Evolutionary conservation across 31 red algal species (phyloP).

Genomic region (Asparagopsis taxiformis): DNA sequence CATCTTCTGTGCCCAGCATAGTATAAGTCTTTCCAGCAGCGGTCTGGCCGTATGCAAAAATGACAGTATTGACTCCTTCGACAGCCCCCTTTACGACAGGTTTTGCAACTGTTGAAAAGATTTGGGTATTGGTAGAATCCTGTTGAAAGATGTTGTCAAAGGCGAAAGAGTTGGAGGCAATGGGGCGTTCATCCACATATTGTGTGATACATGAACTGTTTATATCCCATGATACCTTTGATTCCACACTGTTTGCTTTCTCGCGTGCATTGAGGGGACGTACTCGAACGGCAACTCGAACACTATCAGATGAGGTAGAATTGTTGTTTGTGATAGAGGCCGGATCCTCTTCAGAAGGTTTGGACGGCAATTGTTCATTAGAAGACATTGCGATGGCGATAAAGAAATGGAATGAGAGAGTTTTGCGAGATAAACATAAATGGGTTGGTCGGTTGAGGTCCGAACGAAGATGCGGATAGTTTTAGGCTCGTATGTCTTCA

Average conservation of each 20-base stretch:
- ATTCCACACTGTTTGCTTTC: slow-evolving; percentile 22
- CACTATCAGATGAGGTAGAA: too few species aligned
- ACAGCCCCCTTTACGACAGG: slow-evolving; percentile 78
- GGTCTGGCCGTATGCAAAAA: slow-evolving; percentile 98
- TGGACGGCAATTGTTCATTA: too few species aligned
- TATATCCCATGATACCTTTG: slow-evolving; percentile 26
- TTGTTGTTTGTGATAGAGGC: too few species aligned
- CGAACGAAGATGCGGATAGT: too few species aligned
- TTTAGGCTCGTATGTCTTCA: too few species aligned
- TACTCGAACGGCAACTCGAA: slow-evolving; percentile 80
- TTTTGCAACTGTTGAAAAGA: slow-evolving; percentile 66
- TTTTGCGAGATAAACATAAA: too few species aligned
- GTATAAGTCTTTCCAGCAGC: slow-evolving; percentile 98
- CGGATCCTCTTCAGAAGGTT: too few species aligned
- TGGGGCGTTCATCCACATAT: slow-evolving; percentile 22
- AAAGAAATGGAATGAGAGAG: too few species aligned
- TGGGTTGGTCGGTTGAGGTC: too few species aligned
- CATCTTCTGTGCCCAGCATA: slow-evolving; percentile 80
- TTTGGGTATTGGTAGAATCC: slow-evolving; percentile 43
- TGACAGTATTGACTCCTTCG: slow-evolving; percentile 88
- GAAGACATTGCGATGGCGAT: too few species aligned
- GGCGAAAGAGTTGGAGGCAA: slow-evolving; percentile 47
- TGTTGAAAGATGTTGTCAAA: slow-evolving; percentile 91
- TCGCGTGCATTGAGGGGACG: slow-evolving; percentile 84
- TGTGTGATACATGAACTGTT: slow-evolving; percentile 33